phyloP scores from a whole-genome alignment of 257 asterid species.

The Phtheirospermum japonicum region DNA sequence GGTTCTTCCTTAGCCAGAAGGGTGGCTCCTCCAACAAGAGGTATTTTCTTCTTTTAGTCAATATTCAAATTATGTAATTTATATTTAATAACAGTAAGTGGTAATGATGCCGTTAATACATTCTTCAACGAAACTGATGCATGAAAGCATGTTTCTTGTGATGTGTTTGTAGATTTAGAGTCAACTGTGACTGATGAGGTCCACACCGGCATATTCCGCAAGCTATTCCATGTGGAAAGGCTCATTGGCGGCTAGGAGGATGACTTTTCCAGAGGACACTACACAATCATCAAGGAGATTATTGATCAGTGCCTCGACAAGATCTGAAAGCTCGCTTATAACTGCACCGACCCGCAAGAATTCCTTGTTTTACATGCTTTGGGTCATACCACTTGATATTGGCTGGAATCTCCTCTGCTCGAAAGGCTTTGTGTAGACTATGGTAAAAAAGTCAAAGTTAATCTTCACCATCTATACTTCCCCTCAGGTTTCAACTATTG shows the following conservation, averaged over 20 bases:
- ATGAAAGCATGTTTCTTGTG: constrained; percentile 93
- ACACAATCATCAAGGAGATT: constrained; percentile 85
- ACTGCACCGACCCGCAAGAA: constrained; percentile 89
- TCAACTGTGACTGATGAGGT: constrained; percentile 94
- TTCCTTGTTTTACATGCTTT: constrained; percentile 93
- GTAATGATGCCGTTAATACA: constrained; percentile 93
- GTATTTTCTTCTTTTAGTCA: constrained; percentile 20
- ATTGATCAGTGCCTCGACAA: constrained; percentile 89
- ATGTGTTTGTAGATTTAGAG: constrained; percentile 88
- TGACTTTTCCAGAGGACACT: constrained; percentile 93
- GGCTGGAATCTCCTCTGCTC: constrained; percentile 76
- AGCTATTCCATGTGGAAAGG: constrained; percentile 87
- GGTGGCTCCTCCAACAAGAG: constrained; percentile 51
- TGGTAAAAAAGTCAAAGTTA: constrained; percentile 78
- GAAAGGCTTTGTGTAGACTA: constrained; percentile 94
- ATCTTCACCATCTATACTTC: constrained; percentile 92
- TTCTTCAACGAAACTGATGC: constrained; percentile 96
- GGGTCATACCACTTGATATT: constrained; percentile 95
- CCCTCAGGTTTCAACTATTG: constrained; percentile 95
- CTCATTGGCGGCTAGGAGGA: constrained; percentile 94
- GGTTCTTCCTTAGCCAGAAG: constrained; percentile 56
- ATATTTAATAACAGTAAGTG: too few species aligned
- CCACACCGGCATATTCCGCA: constrained; percentile 84
- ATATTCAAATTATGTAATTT: neutral
- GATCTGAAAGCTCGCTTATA: constrained; percentile 89